These are phyloP conservation scores for Malus sieversii DNA, from an alignment of 306 rosid genomes.

Conservation along the genomic window DNA sequence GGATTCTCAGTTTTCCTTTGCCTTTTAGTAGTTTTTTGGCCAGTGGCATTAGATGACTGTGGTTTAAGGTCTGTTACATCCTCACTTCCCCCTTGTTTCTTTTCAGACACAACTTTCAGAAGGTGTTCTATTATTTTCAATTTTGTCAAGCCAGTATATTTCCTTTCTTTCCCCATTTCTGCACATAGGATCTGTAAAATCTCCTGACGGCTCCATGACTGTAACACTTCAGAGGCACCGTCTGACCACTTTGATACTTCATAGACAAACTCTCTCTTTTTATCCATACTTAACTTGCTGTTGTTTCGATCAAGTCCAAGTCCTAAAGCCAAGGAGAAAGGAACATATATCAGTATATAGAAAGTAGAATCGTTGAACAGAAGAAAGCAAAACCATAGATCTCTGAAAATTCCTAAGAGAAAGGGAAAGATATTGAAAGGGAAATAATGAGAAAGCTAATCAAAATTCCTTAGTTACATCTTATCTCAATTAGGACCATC, in stretches of 20 bases:
- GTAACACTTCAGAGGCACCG: conserved; percentile 75
- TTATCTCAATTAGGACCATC: neutral
- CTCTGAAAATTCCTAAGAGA: conserved; percentile 1
- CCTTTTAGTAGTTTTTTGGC: conserved; percentile 69
- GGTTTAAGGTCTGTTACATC: conserved; percentile 38
- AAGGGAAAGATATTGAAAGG: neutral
- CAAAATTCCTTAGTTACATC: neutral
- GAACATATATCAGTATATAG: conserved; percentile 11
- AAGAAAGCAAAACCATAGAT: neutral
- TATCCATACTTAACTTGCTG: conserved; percentile 71
- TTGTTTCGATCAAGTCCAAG: conserved; percentile 45
- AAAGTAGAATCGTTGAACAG: neutral
- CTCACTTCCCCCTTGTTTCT: conserved; percentile 50
- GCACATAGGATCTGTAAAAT: conserved; percentile 86
- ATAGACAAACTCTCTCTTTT: conserved; percentile 77
- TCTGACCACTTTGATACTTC: conserved; percentile 69
- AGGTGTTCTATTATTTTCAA: conserved; percentile 88
- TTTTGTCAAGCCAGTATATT: conserved; percentile 94
- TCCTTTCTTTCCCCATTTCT: conserved; percentile 99
- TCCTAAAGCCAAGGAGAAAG: conserved; percentile 36
- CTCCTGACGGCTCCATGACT: conserved; percentile 97
- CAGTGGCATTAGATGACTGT: conserved; percentile 47
- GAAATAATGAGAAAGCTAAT: no score
- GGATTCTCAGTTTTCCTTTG: conserved; percentile 84
- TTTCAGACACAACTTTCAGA: conserved; percentile 81